These are phyloP conservation scores for Hemerocallis citrina DNA, from an alignment of 106 monocot genomes.

Conservation along the genomic window DNA sequence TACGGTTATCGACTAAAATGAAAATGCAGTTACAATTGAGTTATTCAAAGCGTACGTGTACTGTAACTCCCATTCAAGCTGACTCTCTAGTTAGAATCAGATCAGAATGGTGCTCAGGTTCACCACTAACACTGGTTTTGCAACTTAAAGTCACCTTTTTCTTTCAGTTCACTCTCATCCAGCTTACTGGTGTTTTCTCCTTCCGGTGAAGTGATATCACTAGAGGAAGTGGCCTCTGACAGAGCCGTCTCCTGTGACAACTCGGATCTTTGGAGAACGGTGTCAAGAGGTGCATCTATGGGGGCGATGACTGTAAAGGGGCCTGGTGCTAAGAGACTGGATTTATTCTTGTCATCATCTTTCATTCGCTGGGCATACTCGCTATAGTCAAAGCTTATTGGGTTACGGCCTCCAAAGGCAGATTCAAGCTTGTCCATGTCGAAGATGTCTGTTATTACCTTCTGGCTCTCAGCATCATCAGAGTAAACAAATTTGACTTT, in stretches of 20 bases:
- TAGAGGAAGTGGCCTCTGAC: constrained; percentile 22
- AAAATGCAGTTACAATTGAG: background rate
- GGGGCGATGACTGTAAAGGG: background rate
- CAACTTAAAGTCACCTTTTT: background rate
- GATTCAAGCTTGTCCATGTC: constrained; percentile 46
- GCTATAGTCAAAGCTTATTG: constrained; percentile 18
- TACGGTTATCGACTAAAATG: too few relatives aligned
- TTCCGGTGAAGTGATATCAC: constrained; percentile 11
- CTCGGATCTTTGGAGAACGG: constrained; percentile 8
- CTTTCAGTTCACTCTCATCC: background rate
- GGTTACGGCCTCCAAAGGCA: constrained; percentile 35
- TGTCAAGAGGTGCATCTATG: constrained; percentile 2
- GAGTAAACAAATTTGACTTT: constrained; percentile 59
- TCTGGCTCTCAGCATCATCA: constrained; percentile 27
- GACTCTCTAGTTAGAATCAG: constrained; percentile 7
- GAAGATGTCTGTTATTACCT: constrained; percentile 39
- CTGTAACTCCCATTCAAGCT: background rate
- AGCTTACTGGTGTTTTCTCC: background rate
- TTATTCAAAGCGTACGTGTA: background rate
- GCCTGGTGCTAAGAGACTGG: constrained; percentile 8
- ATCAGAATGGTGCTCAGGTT: background rate
- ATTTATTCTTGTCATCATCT: constrained; percentile 43
- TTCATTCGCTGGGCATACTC: constrained; percentile 27
- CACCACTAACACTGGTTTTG: background rate
- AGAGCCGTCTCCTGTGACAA: constrained; percentile 1